Evolutionary conservation across 2,329 filamentous ascomycete species (phyloP).

Genomic region (Hymenotorrendiella dingleyae): DNA sequence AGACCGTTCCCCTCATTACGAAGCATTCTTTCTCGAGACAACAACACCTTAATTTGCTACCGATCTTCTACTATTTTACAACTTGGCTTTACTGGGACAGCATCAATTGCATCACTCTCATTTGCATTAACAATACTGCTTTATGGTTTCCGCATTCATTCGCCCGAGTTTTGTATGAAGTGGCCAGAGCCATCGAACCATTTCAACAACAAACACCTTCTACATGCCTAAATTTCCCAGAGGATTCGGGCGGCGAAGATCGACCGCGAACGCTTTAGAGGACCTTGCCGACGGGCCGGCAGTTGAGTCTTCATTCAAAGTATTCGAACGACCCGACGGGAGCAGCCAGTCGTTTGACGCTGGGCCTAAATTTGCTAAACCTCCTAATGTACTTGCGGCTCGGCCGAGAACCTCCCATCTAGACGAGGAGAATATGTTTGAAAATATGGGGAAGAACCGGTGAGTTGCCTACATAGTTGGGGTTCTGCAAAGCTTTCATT

Average conservation of each 20-base stretch:
- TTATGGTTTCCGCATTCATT: constrained; percentile 4
- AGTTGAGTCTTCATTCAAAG: constrained; percentile 27
- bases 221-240: constrained; percentile 33
- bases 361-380: constrained; percentile 25
- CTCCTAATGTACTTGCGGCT: constrained; percentile 6
- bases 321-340: constrained; percentile 28
- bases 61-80: too few species aligned
- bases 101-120: background rate
- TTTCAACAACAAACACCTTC: constrained; percentile 14
- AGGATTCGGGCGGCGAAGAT: constrained; percentile 31
- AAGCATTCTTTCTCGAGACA: constrained; percentile 4
- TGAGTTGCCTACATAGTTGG: constrained; percentile 17
- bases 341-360: constrained; percentile 29
- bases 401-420: constrained; percentile 23
- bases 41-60: constrained; percentile 4
- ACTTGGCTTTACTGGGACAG: too few species aligned
- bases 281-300: constrained; percentile 16
- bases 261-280: constrained; percentile 28
- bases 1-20: constrained; percentile 23
- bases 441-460: constrained; percentile 29
- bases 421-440: constrained; percentile 31
- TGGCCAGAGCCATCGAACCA: constrained; percentile 6
- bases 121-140: background rate
- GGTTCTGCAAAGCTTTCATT: background rate
- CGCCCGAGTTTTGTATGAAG: constrained; percentile 5